Base-by-base conservation (phyloP, 2,329 filamentous ascomycete species). In the Alternaria ethzedia region DNA sequence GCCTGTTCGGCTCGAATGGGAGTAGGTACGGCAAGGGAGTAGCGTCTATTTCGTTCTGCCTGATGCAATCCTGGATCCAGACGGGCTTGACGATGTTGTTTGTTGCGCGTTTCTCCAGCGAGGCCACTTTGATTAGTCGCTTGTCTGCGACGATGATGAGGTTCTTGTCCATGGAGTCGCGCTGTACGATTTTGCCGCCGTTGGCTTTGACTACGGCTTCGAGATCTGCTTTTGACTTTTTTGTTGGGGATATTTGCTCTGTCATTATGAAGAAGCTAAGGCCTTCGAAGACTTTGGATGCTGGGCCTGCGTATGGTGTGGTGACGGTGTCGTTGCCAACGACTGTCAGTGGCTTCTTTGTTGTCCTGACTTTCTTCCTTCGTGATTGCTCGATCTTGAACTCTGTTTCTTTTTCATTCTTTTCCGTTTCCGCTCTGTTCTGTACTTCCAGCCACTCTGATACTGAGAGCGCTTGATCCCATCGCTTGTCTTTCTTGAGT, bases 51-150 rank as follows among this genome's bases (percentile, higher is more conserved):
- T 89, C 85, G 47, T 83, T 84, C 68, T 89, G 86, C 30, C 86
- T 86, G 32, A 97, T 84, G 71, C 93, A 96, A 77, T 98, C 94
- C 26, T 92, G 83, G 3, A 98, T 82, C 96, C 96, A 99, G 6
- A 84, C 85, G 0, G 94, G 91, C 21, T 88, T 88, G 60, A 98
- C 85, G 54, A 99, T 90, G 69, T 93, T 90, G 7, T 87, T 85
- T 0, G 87, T 83, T 4, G 89, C 90, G 6, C 83, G 85, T 72
- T 96, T 97, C 65, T 93, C 89, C 9, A 97, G 80, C 10, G 92
- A 94, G 2, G 92, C 92, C 1, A 94, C 94, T 74, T 94, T 94
- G 69, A 98, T 89, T 0, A 87, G 84, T 52, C 85, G 91, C 78
- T 93, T 91, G 68, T 97, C 94, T 0, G 91, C 93, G 11, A 98